phyloP scores from a whole-genome alignment of 352 stramenopile genomes.

The Lagenidium sp. region DNA sequence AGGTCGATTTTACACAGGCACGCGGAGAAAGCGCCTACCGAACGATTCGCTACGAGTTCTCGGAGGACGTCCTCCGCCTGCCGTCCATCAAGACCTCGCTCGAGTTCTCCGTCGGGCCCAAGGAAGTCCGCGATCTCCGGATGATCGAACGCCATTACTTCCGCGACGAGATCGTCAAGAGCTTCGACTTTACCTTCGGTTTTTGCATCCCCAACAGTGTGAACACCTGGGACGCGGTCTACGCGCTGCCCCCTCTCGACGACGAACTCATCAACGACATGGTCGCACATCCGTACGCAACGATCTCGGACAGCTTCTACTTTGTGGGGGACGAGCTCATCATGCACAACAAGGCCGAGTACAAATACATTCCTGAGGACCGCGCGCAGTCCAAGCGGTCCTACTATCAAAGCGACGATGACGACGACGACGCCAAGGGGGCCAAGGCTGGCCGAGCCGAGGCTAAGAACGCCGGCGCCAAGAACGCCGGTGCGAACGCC shows the following conservation, averaged over 20 bases:
- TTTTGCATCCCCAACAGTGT: constrained; percentile 95
- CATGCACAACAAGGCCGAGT: constrained; percentile 95
- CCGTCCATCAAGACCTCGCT: constrained; percentile 87
- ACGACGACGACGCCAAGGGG: constrained; percentile 48
- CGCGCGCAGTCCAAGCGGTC: constrained; percentile 86
- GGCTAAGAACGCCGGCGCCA: constrained; percentile 35
- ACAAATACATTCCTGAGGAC: constrained; percentile 92
- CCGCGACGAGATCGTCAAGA: constrained; percentile 91
- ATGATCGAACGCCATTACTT: constrained; percentile 98
- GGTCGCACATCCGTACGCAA: constrained; percentile 91
- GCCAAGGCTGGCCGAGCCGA: constrained; percentile 49
- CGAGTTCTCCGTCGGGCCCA: constrained; percentile 89
- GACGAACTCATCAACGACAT: constrained; percentile 93
- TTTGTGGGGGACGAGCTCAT: constrained; percentile 94
- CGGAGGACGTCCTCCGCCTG: constrained; percentile 88
- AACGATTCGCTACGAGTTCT: constrained; percentile 94
- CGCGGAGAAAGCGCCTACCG: constrained; percentile 86
- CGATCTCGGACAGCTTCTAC: constrained; percentile 94
- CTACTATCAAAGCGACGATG: constrained; percentile 85
- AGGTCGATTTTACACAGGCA: constrained; percentile 77
- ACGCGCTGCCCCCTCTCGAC: constrained; percentile 89
- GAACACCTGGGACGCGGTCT: constrained; percentile 95
- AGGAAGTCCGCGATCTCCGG: constrained; percentile 86
- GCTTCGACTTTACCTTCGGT: constrained; percentile 94
- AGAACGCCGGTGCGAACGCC: constrained; percentile 28